phyloP scores from a whole-genome alignment of 2,329 filamentous ascomycete species.

The Apiospora hydei region DNA sequence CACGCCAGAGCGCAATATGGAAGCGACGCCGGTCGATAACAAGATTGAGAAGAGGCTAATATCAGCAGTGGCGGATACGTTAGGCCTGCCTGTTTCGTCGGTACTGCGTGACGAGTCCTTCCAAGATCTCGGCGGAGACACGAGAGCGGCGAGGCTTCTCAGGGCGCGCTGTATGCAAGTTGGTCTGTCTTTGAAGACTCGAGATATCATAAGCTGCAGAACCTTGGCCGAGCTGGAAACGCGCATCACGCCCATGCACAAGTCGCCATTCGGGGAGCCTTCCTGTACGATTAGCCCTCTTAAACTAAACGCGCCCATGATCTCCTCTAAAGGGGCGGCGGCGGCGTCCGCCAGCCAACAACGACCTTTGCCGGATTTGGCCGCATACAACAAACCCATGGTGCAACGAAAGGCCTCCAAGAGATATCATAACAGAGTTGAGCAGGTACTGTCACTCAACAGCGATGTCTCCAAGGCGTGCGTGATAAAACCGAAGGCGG shows the following conservation, averaged over 20 bases:
- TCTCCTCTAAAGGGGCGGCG: background rate
- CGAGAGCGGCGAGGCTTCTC: slow-evolving; percentile 44
- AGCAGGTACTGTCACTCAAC: slow-evolving; percentile 47
- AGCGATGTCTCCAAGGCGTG: slow-evolving; percentile 48
- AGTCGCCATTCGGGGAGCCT: slow-evolving; percentile 26
- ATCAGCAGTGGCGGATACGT: slow-evolving; percentile 45
- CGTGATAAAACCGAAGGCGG: slow-evolving; percentile 56
- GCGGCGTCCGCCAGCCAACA: slow-evolving; percentile 13
- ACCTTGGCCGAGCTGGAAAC: slow-evolving; percentile 55
- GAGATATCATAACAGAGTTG: slow-evolving; percentile 42
- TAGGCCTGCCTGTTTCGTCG: slow-evolving; percentile 42
- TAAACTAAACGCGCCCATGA: slow-evolving; percentile 32
- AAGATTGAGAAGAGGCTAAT: slow-evolving; percentile 42
- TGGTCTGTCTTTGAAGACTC: slow-evolving; percentile 45
- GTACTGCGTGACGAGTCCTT: slow-evolving; percentile 53
- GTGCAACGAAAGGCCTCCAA: slow-evolving; percentile 34
- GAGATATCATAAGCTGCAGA: slow-evolving; percentile 52
- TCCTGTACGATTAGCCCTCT: slow-evolving; percentile 35
- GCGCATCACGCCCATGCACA: slow-evolving; percentile 44
- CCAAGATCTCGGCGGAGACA: slow-evolving; percentile 51
- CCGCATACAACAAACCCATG: slow-evolving; percentile 32
- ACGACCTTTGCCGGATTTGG: slow-evolving; percentile 30
- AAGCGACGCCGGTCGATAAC: slow-evolving; percentile 26
- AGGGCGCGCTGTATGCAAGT: slow-evolving; percentile 44
- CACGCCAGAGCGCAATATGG: slow-evolving; percentile 17